phyloP scores from a whole-genome alignment of 2,329 filamentous ascomycete species.

The Curvularia spicifera region DNA sequence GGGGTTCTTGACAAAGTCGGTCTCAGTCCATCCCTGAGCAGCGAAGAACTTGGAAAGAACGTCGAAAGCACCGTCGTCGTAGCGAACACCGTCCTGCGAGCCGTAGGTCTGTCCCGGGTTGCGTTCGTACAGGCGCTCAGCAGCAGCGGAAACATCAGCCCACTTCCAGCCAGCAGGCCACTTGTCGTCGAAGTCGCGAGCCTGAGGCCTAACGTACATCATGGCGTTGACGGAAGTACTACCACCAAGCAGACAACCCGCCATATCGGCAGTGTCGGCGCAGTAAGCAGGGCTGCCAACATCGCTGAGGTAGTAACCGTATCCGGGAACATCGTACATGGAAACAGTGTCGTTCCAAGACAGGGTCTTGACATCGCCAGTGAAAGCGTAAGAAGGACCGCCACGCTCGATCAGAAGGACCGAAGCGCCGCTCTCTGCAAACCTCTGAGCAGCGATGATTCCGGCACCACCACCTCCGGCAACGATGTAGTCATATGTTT shows the following conservation, averaged over 20 bases:
- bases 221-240: conserved; percentile 66
- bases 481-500: conserved; percentile 66
- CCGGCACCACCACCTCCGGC: conserved; percentile 67
- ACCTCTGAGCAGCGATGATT: conserved; percentile 63
- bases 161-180: conserved; percentile 75
- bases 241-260: conserved; percentile 72
- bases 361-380: conserved; percentile 37
- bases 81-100: conserved; percentile 68
- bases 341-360: conserved; percentile 47
- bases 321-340: conserved; percentile 49
- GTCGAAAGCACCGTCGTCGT: conserved; percentile 68
- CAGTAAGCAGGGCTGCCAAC: conserved; percentile 53
- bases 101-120: conserved; percentile 72
- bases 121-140: conserved; percentile 70
- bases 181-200: conserved; percentile 71
- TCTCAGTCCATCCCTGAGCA: conserved; percentile 66
- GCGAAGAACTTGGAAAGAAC: conserved; percentile 67
- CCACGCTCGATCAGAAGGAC: conserved; percentile 63
- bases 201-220: conserved; percentile 46
- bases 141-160: conserved; percentile 64
- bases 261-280: conserved; percentile 72
- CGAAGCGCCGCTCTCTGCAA: conserved; percentile 67
- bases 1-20: conserved; percentile 66
- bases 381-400: conserved; percentile 43
- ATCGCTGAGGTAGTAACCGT: conserved; percentile 44